phyloP scores from a whole-genome alignment of 192 early-diverging fungal genomes.

The Kappamyces sp. region DNA sequence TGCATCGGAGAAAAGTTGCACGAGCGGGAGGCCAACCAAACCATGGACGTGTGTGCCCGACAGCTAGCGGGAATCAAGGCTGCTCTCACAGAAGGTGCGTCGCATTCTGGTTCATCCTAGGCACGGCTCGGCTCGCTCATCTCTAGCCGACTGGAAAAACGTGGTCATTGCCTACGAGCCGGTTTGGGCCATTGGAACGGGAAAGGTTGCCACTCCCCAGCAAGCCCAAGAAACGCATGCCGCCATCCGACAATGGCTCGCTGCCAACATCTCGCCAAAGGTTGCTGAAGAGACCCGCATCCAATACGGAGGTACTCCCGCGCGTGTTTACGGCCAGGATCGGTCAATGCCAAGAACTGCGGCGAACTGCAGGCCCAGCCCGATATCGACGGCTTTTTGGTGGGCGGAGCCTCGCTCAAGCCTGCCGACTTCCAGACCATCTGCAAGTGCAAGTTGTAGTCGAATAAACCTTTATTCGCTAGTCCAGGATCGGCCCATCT shows the following conservation, averaged over 20 bases:
- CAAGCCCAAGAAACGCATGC: slow-evolving; percentile 97
- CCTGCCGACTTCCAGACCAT: slow-evolving; percentile 46
- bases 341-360: slow-evolving; percentile 85
- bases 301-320: slow-evolving; percentile 74
- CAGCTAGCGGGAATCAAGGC: slow-evolving; percentile 84
- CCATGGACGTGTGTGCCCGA: slow-evolving; percentile 77
- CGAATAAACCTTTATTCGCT: background rate
- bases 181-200: slow-evolving; percentile 99
- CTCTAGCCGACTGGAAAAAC: slow-evolving; percentile 74
- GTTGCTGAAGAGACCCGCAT: slow-evolving; percentile 90
- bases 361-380: slow-evolving; percentile 71
- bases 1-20: slow-evolving; percentile 95
- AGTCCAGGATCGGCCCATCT: background rate
- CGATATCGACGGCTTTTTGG: slow-evolving; percentile 98
- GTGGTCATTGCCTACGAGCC: slow-evolving; percentile 99
- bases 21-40: slow-evolving; percentile 86
- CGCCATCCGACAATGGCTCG: slow-evolving; percentile 82
- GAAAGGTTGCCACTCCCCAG: slow-evolving; percentile 82
- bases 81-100: slow-evolving; percentile 35
- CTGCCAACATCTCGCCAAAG: slow-evolving; percentile 71
- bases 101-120: too few species aligned
- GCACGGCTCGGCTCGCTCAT: background rate
- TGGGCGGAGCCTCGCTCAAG: slow-evolving; percentile 97
- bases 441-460: slow-evolving; percentile 17
- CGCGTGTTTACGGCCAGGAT: slow-evolving; percentile 40